Percentiles rank a stretch among this genome's conserved stretches.
Conservation (phyloP, 495 filamentous ascomycete species). For the Penicillium psychrofluorescens region DNA sequence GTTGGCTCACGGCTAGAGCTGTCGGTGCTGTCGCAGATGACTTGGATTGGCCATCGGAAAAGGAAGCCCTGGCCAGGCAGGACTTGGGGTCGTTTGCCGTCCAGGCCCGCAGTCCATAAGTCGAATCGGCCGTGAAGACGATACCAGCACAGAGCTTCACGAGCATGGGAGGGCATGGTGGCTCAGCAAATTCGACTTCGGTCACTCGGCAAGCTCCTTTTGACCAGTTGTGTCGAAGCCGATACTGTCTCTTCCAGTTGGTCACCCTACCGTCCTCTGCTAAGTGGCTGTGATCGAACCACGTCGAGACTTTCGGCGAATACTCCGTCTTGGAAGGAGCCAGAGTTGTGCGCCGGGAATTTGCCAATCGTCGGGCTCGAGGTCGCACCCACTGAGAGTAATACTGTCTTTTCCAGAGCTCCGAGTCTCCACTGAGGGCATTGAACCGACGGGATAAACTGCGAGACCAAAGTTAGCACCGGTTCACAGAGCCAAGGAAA, state of each 20-base stretch:
- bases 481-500: background rate
- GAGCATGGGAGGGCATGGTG: constrained; percentile 50
- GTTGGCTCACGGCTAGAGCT: constrained; percentile 53
- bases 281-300: constrained; percentile 68
- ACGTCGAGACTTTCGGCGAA: constrained; percentile 66
- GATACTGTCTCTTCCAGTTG: constrained; percentile 89
- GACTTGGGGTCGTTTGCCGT: constrained; percentile 49
- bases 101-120: constrained; percentile 71
- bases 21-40: constrained; percentile 44
- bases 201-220: constrained; percentile 73
- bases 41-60: constrained; percentile 3
- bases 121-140: constrained; percentile 68
- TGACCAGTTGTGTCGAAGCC: constrained; percentile 86
- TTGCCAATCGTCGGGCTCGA: constrained; percentile 69
- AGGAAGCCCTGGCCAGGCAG: constrained; percentile 19
- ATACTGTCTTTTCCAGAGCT: constrained; percentile 87
- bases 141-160: constrained; percentile 67
- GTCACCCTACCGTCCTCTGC: constrained; percentile 43
- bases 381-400: constrained; percentile 86
- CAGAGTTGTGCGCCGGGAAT: constrained; percentile 42
- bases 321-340: constrained; percentile 45
- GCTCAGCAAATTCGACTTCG: constrained; percentile 60
- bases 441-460: constrained; percentile 75
- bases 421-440: constrained; percentile 69
- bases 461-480: background rate